Percentiles rank a stretch among this genome's conserved stretches.
Evolutionary conservation across 2,329 filamentous ascomycete genomes (phyloP).

Genomic region (Decorospora gaudefroyi): DNA sequence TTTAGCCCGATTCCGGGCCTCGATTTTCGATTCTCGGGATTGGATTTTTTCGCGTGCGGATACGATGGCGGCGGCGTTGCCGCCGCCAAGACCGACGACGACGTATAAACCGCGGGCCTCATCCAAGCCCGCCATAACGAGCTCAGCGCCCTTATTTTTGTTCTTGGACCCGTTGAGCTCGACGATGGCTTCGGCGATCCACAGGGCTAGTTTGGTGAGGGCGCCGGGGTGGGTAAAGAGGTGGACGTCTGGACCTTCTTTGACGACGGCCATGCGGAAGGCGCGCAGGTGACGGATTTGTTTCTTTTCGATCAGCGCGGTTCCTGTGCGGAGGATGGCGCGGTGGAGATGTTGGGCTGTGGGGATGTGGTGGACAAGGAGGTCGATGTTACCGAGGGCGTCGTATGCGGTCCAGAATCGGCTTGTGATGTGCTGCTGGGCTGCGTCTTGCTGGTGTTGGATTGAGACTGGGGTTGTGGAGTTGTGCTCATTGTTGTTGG

Average conservation of each 20-base stretch:
- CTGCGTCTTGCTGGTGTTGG: conserved; percentile 35
- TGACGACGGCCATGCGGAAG: conserved; percentile 94
- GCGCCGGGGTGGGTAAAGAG: conserved; percentile 93
- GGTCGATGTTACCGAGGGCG: conserved; percentile 62
- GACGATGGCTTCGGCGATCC: conserved; percentile 89
- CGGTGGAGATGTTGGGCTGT: conserved; percentile 88
- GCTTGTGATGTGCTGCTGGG: conserved; percentile 53
- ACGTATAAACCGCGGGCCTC: conserved; percentile 86
- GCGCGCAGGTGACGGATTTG: conserved; percentile 91
- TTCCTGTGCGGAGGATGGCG: conserved; percentile 91
- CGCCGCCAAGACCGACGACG: conserved; percentile 89
- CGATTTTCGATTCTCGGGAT: conserved; percentile 69
- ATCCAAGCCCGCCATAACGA: conserved; percentile 88
- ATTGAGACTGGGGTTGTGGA: conserved; percentile 28
- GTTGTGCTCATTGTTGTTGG: conserved; percentile 32
- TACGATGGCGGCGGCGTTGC: conserved; percentile 74
- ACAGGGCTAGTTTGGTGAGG: conserved; percentile 88
- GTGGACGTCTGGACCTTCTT: conserved; percentile 88
- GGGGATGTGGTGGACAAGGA: conserved; percentile 74
- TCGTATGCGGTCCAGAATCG: conserved; percentile 66
- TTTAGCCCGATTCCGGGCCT: conserved; percentile 59
- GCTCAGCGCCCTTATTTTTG: conserved; percentile 72
- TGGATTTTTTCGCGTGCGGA: conserved; percentile 60
- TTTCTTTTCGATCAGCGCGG: conserved; percentile 86
- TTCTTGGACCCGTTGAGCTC: conserved; percentile 80